These are phyloP conservation scores for Naganishia randhawae DNA, from an alignment of 768 basidiomycete species.

Conservation along the genomic window DNA sequence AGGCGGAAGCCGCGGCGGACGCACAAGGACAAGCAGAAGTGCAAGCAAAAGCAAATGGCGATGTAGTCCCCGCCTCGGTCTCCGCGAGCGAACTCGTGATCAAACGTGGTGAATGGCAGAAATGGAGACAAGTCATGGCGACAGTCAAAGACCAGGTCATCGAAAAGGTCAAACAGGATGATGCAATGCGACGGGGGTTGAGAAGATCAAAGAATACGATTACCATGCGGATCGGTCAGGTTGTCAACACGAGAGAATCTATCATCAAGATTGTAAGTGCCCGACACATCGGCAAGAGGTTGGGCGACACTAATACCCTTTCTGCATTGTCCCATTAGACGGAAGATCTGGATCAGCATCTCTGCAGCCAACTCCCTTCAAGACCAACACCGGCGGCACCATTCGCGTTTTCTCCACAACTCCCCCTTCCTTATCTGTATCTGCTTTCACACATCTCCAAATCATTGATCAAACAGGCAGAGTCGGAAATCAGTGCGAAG, in stretches of 20 bases:
- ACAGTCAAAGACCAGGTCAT: slow-evolving; percentile 42
- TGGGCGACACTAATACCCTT: too few species aligned
- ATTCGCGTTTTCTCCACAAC: slow-evolving; percentile 45
- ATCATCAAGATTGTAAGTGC: slow-evolving; percentile 41
- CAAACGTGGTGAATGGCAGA: slow-evolving; percentile 37
- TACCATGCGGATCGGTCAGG: slow-evolving; percentile 45
- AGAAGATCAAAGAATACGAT: slow-evolving; percentile 42
- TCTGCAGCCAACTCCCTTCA: slow-evolving; percentile 28
- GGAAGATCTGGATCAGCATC: slow-evolving; percentile 54
- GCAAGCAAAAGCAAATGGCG: slow-evolving; percentile 5
- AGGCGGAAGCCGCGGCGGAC: slow-evolving; percentile 26
- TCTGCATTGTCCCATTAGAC: slow-evolving; percentile 32
- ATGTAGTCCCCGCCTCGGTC: not conserved
- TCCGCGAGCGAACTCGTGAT: slow-evolving; percentile 6
- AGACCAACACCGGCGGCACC: slow-evolving; percentile 31
- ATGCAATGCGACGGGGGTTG: slow-evolving; percentile 33
- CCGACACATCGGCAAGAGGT: too few species aligned
- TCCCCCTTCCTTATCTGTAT: slow-evolving; percentile 58
- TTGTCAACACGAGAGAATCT: slow-evolving; percentile 41
- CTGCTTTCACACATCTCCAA: slow-evolving; percentile 85
- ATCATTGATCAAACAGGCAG: slow-evolving; percentile 81
- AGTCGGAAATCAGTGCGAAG: slow-evolving; percentile 87
- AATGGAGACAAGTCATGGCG: slow-evolving; percentile 43
- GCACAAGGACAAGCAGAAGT: slow-evolving; percentile 24
- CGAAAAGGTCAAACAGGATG: slow-evolving; percentile 63